A percentile compares a stretch with the other conserved stretches of the same genome.
phyloP scores from a whole-genome alignment of 176 grass and related monocot genomes.

The Guadua angustifolia region DNA sequence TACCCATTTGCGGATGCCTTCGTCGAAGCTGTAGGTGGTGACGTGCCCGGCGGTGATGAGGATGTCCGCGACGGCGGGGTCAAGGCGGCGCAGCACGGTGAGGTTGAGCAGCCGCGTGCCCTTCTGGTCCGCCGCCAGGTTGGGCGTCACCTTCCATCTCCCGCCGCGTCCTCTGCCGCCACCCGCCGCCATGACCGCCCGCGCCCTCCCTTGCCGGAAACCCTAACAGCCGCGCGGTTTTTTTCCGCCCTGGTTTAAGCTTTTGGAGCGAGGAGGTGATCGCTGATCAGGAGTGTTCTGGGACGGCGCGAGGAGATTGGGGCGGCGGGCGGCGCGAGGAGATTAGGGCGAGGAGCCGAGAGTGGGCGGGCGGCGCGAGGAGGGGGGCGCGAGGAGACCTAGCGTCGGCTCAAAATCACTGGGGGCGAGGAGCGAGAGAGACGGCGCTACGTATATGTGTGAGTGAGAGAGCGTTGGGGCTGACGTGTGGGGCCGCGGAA shows the following conservation, averaged over 20 bases:
- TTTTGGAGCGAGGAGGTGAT: neutral
- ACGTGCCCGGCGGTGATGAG: constrained; percentile 66
- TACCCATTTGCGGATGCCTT: constrained; percentile 45
- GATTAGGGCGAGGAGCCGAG: no score
- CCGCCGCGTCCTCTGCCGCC: constrained; percentile 38
- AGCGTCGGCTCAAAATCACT: no score
- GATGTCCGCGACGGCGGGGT: constrained; percentile 67
- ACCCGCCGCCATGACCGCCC: constrained; percentile 33
- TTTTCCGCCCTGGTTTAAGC: neutral
- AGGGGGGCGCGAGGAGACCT: no score
- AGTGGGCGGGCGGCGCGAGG: no score
- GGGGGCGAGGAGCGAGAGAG: no score
- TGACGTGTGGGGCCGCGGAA: no score
- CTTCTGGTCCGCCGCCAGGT: constrained; percentile 49
- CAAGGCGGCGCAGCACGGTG: constrained; percentile 70
- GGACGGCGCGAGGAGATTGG: no score
- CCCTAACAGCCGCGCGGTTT: constrained; percentile 42
- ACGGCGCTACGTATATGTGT: no score
- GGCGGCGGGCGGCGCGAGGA: no score
- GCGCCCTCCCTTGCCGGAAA: constrained; percentile 30
- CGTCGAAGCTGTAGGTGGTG: constrained; percentile 60
- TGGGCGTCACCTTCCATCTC: constrained; percentile 55
- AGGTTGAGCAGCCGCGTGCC: constrained; percentile 71
- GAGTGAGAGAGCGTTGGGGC: no score
- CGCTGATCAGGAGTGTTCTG: neutral